Evolutionary conservation across 352 stramenopile genomes (phyloP), one percentile per base, ranked within the genome.

Genomic region (Phytophthora europaea): DNA sequence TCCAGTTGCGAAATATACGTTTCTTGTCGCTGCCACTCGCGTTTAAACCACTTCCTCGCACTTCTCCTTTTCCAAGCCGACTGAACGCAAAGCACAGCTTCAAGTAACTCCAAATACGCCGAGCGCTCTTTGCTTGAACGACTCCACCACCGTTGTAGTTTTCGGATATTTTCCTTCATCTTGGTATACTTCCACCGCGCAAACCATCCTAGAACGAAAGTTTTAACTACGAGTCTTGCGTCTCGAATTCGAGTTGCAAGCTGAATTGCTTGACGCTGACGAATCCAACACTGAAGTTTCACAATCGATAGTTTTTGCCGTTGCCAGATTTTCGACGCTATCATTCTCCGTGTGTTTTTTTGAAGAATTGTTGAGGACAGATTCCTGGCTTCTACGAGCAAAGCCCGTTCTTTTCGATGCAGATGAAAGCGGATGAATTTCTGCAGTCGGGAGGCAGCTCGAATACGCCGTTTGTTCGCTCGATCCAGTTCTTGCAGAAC

Each of bases 81-180:
- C 56, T 91, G 84, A 23, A 91, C 83, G 15, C 81, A 87, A 38
- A 86, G 34, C 2, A 48, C 78, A 31, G 85, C 81, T 53, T 90
- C 82, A 4, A 82, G 1, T 18, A 53, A 33, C 9, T 72, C 71
- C 20, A 84, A 3, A 43, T 77, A 73, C 10, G 61, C 54, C 31
- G 70, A 79, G 6, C 75, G 65, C 22, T 64, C 18, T 15, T 48
- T 61, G 9, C 54, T 68, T 5, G 61, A 31, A 31, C 58, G 56
- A 13, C 77, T 73, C 84, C 82, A 93, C 85, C 85, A 93, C 7
- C 58, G 70, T 53, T 91, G 82, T n/a, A 92, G 13, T 18, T 54
- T 61, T 5, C 20, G 23, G 12, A 69, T 58, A 47, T 31, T 53
- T 2, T 23, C 33, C 12, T 54, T 67, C 1, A 67, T 28, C 6